Conservation (phyloP, 257 asterid species). For the Solanum tacnaense region DNA sequence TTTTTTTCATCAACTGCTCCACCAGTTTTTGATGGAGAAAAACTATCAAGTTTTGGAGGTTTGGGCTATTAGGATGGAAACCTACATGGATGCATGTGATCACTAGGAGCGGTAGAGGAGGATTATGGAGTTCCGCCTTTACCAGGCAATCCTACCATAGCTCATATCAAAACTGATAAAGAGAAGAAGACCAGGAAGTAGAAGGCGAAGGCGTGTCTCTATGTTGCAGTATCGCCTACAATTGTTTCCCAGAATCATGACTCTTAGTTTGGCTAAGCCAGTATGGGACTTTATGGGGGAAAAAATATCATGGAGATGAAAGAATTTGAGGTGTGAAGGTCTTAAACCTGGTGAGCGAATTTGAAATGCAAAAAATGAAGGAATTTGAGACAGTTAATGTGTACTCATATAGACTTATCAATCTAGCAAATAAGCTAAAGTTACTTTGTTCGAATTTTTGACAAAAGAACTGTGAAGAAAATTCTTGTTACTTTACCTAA, state of each 20-base stretch:
- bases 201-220: neutral
- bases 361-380: conserved; percentile 6
- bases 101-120: neutral
- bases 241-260: neutral
- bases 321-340: neutral
- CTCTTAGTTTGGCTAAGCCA: neutral
- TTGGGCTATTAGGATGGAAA: neutral
- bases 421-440: neutral
- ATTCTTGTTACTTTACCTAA: neutral
- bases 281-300: neutral
- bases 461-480: neutral
- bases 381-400: neutral
- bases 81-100: neutral
- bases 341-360: neutral
- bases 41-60: neutral
- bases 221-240: neutral
- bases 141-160: neutral
- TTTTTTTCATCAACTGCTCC: neutral
- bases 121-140: neutral
- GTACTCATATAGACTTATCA: neutral
- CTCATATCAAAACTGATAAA: neutral
- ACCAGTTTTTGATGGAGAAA: neutral
- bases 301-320: neutral
- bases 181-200: neutral
- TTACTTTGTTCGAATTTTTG: neutral